Evolutionary conservation across 768 basidiomycete species (phyloP).

Genomic region (Panaeolus papilionaceus): DNA sequence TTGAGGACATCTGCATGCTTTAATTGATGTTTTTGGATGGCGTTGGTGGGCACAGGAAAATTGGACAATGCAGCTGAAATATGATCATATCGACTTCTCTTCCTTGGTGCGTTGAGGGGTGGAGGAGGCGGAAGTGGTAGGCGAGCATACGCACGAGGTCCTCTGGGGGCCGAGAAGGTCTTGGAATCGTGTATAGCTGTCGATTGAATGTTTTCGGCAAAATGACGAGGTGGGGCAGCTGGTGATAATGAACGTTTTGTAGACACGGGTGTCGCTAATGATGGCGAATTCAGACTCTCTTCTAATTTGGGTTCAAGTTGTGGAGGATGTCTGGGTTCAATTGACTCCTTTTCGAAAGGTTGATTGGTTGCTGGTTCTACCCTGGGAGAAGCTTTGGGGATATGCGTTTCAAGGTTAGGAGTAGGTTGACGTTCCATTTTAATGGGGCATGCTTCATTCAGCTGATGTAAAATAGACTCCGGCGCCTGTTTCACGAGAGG

Average conservation of each 20-base stretch:
- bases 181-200: constrained; percentile 28
- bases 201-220: neutral
- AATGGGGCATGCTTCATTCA: neutral
- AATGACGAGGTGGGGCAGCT: neutral
- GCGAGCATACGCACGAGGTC: constrained; percentile 36
- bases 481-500: neutral
- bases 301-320: neutral
- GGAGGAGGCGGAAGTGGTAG: constrained; percentile 28
- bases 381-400: neutral
- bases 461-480: neutral
- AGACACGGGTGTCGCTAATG: neutral
- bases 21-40: constrained; percentile 11
- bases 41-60: constrained; percentile 14
- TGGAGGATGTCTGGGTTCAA: neutral
- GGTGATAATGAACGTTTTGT: constrained; percentile 6
- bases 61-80: constrained; percentile 4
- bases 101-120: constrained; percentile 16
- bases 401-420: neutral
- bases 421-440: neutral
- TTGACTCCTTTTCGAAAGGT: neutral
- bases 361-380: neutral
- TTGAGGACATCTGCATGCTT: constrained; percentile 19
- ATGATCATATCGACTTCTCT: constrained; percentile 8
- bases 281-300: constrained; percentile 5
- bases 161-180: constrained; percentile 47